Base-by-base conservation (phyloP, 805 yeast species). In the Cyberlindnera americana region DNA sequence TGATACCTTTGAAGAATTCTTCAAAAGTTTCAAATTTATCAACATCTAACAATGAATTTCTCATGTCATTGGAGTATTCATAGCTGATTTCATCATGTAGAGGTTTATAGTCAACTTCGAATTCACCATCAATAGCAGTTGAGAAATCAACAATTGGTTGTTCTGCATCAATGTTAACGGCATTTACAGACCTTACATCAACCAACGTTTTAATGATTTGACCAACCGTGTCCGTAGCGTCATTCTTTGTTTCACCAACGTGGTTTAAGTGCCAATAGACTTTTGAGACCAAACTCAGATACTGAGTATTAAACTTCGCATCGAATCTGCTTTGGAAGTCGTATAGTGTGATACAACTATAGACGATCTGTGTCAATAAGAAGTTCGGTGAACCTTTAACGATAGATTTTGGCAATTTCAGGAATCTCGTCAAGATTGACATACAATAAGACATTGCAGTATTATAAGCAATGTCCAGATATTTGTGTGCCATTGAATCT, bases 221-320 rank as follows among this genome's bases (percentile, higher is more conserved):
- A 3, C 81, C 81, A 27, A 78, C 77, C 5, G 78, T 75, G 41
- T 73, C 79, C 0, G 81, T 76, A 3, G 78, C 79, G 52, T 77
- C 82, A 47, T 75, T 76, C 49, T 67, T 66, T 40, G 69, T 68
- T 42, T 75, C 79, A 2, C 82, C 82, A 44, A 75, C 70, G 21
- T 74, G 69, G 43, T 72, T 75, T 44, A 78, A 56, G 46, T 74
- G 78, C 82, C 82, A 78, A 45, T 77, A 78, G 8, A 74, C 69
- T 39, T 66, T 65, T 0, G 81, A 69, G 31, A 78, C 74, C 10
- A 75, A 52, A 44, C 63, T 72, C 31, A 77, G 49, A 2, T 74
- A 54, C 41, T 59, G 63, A 17, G 65, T 66, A 38, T 65, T 66
- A 41, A 70, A 69, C n/a, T 62, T 54, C 6, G 56, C 52, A 24